phyloP scores from a whole-genome alignment of 495 filamentous ascomycete genomes.

The Podospora anserina region DNA sequence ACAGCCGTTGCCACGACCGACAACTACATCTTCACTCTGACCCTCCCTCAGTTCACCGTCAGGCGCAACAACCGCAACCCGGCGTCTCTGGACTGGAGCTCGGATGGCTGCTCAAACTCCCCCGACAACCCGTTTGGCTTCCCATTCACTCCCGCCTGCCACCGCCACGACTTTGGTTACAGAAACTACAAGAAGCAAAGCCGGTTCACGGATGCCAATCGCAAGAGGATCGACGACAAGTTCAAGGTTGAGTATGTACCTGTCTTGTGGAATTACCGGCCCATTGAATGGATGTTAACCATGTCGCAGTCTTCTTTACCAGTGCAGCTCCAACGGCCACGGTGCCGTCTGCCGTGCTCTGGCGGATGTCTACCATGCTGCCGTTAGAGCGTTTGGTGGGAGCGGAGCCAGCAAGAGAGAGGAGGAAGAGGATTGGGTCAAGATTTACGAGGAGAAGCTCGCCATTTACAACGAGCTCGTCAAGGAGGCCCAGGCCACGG shows the following conservation, averaged over 20 bases:
- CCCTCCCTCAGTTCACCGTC: slow-evolving; percentile 31
- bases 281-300: slow-evolving; percentile 7
- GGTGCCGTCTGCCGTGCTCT: slow-evolving; percentile 32
- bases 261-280: no score
- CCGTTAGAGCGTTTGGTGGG: slow-evolving; percentile 42
- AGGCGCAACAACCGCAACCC: slow-evolving; percentile 35
- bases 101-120: slow-evolving; percentile 42
- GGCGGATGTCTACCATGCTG: slow-evolving; percentile 46
- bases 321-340: slow-evolving; percentile 22
- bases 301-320: slow-evolving; percentile 35
- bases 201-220: slow-evolving; percentile 38
- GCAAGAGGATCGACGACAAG: slow-evolving; percentile 41
- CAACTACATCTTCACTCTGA: slow-evolving; percentile 34
- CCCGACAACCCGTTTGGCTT: slow-evolving; percentile 47
- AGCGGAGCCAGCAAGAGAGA: slow-evolving; percentile 22
- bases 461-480: slow-evolving; percentile 33
- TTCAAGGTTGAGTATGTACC: slow-evolving; percentile 41
- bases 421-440: slow-evolving; percentile 27
- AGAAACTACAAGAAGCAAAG: slow-evolving; percentile 42
- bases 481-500: slow-evolving; percentile 29
- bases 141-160: slow-evolving; percentile 41
- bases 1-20: slow-evolving; percentile 32
- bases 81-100: slow-evolving; percentile 37
- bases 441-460: slow-evolving; percentile 34
- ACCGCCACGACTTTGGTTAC: slow-evolving; percentile 52